Conservation (phyloP, 1,139 yeast genomes). For the Diutina pseudorugosa region DNA sequence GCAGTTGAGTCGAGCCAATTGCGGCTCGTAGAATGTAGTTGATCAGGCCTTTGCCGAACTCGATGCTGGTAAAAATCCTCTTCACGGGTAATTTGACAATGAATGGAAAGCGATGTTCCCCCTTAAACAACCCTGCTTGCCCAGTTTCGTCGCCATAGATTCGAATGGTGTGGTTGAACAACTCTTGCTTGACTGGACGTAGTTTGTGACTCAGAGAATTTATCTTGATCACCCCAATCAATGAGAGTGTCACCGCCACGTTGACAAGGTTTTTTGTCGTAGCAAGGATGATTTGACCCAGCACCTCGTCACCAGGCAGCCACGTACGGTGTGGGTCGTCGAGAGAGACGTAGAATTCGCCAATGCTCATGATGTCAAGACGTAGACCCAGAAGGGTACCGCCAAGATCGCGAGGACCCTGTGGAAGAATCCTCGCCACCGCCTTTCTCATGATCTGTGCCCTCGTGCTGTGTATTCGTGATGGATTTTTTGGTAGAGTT, state of each 20-base stretch:
- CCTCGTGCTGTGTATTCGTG: not conserved
- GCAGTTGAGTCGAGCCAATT: constrained; percentile 16
- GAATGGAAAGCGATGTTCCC: constrained; percentile 84
- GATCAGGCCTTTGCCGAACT: constrained; percentile 81
- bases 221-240: constrained; percentile 46
- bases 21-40: constrained; percentile 51
- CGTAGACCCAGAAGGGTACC: not conserved
- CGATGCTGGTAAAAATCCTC: constrained; percentile 61
- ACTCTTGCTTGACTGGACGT: constrained; percentile 35
- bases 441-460: not conserved
- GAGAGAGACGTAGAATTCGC: constrained; percentile 56
- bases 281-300: constrained; percentile 48
- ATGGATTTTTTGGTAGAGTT: not conserved
- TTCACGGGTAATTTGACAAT: constrained; percentile 64
- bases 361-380: constrained; percentile 33
- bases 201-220: constrained; percentile 40
- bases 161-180: constrained; percentile 53
- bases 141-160: constrained; percentile 57
- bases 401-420: not conserved
- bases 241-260: constrained; percentile 38
- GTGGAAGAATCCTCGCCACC: constrained; percentile 2
- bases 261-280: constrained; percentile 44
- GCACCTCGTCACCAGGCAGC: constrained; percentile 57
- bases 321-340: constrained; percentile 64
- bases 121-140: constrained; percentile 48